Base-by-base conservation (phyloP, 495 filamentous ascomycete genomes). In the Rhizodiscina lignyota region DNA sequence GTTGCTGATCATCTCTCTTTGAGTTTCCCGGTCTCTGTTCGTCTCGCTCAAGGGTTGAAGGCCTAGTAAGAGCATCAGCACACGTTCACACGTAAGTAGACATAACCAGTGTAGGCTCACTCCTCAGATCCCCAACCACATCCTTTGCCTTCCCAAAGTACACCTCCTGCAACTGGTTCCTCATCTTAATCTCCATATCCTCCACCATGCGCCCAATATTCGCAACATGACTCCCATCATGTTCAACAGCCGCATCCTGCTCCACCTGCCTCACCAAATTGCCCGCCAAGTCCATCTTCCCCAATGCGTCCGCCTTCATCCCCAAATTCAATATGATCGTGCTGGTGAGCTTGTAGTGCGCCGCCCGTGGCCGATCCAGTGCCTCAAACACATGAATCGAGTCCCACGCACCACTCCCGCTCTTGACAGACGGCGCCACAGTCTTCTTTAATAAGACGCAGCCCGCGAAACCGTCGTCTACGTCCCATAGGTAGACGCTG, bases 171-270 rank as follows among this genome's bases (percentile, higher is more conserved):
- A 99, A 64, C 57, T 96, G 56, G 54, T 96, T 99, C 33, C 89
- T 75, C 91, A 99, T 99, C 71, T 94, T 93, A 54, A 94, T 67
- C 62, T 99, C 89, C 87, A 99, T 94, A 62, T 99, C 91, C 64
- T 99, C 89, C 31, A 99, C 87, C 50, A 99, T 64, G 56, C 48
- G 56, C 27, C 89, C 89, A 42, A 96, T 83, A 55, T 99, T 99
- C 33, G 80, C 80, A 42, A 99, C 84, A 61, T 99, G 89, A 57
- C 80, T 83, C 31, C 74, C 75, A 59, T 97, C 91, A 59, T 97
- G 89, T 45, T 77, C 82, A 11, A 94, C 80, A 4, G 80, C 72
- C 56, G 94, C 58, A 58, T 94, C 86, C 44, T 74, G 70, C 63
- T 96, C 85, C 22, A 93, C 72, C 66, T 97, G 89, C 34, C 89